Conservation (phyloP, 441 rosid genomes). For the Cnidoscolus chayamansa region DNA sequence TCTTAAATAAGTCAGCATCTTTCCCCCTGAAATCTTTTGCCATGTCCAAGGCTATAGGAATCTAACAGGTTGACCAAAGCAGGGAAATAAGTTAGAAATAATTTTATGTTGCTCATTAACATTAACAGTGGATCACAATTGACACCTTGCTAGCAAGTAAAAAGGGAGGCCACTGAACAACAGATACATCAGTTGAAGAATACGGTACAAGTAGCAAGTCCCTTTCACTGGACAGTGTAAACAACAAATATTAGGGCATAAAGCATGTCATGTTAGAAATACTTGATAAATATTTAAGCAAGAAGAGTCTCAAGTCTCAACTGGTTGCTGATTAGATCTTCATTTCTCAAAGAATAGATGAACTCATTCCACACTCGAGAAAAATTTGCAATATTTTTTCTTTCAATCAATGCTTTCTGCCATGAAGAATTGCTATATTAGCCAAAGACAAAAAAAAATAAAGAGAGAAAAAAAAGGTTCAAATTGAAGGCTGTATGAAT, state of each 20-base stretch:
- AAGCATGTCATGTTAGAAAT: constrained; percentile 18
- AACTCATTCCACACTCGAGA: constrained; percentile 89
- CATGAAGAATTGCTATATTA: constrained; percentile 28
- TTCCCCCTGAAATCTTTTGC: constrained; percentile 88
- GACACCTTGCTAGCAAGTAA: constrained; percentile 95
- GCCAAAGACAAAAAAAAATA: constrained; percentile 10
- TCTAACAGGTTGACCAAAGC: constrained; percentile 44
- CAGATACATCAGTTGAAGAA: constrained; percentile 61
- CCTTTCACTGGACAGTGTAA: constrained; percentile 58
- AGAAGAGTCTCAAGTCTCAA: constrained; percentile 42
- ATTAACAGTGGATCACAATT: constrained; percentile 21
- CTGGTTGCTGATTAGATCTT: constrained; percentile 91
- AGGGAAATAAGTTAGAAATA: constrained; percentile 17
- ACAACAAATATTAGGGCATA: constrained; percentile 20
- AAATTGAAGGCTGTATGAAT: constrained; percentile 1
- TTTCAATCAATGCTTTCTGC: constrained; percentile 50
- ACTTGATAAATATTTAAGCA: constrained; percentile 15
- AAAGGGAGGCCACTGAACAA: constrained; percentile 93
- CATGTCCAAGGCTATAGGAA: constrained; percentile 97
- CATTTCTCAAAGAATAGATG: constrained; percentile 75
- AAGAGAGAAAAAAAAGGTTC: background rate
- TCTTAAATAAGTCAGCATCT: constrained; percentile 71
- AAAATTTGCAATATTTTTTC: constrained; percentile 56
- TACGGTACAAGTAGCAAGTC: constrained; percentile 85
- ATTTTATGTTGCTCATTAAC: constrained; percentile 14